These are phyloP conservation scores for Laetiporus sulphureus DNA, from an alignment of 1,284 basidiomycete species.

Conservation along the genomic window DNA sequence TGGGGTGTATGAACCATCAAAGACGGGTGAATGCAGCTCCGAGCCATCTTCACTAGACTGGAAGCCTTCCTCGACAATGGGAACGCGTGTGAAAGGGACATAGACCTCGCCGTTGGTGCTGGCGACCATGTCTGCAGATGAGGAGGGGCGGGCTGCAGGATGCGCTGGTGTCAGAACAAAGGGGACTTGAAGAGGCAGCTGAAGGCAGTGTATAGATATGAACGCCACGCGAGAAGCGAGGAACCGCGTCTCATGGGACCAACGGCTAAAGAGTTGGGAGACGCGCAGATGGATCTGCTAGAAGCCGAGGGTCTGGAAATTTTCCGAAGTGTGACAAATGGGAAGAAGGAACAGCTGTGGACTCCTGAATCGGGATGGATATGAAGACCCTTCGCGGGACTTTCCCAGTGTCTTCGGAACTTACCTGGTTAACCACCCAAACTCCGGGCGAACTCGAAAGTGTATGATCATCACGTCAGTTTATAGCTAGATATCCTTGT, in stretches of 20 bases:
- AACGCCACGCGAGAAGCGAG: conserved; percentile 27
- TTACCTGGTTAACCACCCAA: conserved; percentile 3
- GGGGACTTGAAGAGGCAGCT: conserved; percentile 26
- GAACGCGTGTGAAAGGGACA: conserved; percentile 43
- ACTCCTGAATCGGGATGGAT: conserved; percentile 1
- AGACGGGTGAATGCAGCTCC: conserved; percentile 61
- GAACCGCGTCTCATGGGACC: conserved; percentile 24
- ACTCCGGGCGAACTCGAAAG: background rate
- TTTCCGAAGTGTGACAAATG: conserved; percentile 24
- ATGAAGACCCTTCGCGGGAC: conserved; percentile 7
- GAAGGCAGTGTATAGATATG: conserved; percentile 29
- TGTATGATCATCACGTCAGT: background rate
- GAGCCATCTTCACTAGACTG: conserved; percentile 69
- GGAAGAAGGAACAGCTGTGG: conserved; percentile 6
- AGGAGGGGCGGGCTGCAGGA: conserved; percentile 18
- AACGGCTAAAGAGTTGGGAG: conserved; percentile 22
- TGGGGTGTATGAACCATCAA: conserved; percentile 41
- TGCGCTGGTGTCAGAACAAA: conserved; percentile 25
- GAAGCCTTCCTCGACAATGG: conserved; percentile 52
- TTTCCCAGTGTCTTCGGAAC: conserved; percentile 7
- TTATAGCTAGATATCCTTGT: background rate
- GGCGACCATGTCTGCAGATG: conserved; percentile 50
- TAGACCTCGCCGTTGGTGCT: conserved; percentile 47
- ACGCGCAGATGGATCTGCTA: conserved; percentile 27
- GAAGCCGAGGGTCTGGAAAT: conserved; percentile 17